Evolutionary conservation across 2,329 filamentous ascomycete genomes (phyloP), one percentile per base, ranked within the genome.

Genomic region (Ceratocystis diversiconidia): DNA sequence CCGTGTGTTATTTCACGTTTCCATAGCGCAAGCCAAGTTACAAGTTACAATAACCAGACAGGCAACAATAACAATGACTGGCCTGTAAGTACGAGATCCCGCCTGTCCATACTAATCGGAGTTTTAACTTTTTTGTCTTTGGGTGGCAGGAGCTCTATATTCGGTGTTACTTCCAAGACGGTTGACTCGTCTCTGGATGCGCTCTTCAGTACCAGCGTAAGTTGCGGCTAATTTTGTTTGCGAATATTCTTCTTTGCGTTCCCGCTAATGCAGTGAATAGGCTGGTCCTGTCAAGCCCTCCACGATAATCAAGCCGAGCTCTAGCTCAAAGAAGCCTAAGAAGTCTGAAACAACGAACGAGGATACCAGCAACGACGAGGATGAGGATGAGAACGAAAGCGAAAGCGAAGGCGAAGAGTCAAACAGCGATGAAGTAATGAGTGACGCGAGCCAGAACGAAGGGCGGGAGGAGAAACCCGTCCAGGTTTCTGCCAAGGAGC

Each of bases 141-240:
- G 17, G 36, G 22, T 32, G 48, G 55, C 62, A 66, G 65, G 28
- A 22, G 62, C 50, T 66, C 63, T 5, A 55, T 59, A 46, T 65
- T 57, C 2, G 63, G 67, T 19, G 66, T 66, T 25, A 67, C 67
- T 19, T 75, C 77, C 66, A 82, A 82, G 73, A 79, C 80, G 67
- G 78, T 90, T 68, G 87, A 91, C 77, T 86, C 87, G 73, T 77
- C 80, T 65, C 78, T 91, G 70, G 80, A 85, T 71, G 85, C 86
- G 68, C 79, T 91, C 48, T 91, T 91, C 76, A 81, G 85, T 66
- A 78, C 80, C 66, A 90, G 88, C 78, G 87, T 90, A 81, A 77
- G 85, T 81, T 67, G 41, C 30, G 61, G 12, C 15, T 28, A 6
- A n/a, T 30, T 10, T 17, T 17, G 32, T 57, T n/a, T 41, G 43